Base-by-base conservation (phyloP, 768 basidiomycete species). In the Hypholoma sublateritium region DNA sequence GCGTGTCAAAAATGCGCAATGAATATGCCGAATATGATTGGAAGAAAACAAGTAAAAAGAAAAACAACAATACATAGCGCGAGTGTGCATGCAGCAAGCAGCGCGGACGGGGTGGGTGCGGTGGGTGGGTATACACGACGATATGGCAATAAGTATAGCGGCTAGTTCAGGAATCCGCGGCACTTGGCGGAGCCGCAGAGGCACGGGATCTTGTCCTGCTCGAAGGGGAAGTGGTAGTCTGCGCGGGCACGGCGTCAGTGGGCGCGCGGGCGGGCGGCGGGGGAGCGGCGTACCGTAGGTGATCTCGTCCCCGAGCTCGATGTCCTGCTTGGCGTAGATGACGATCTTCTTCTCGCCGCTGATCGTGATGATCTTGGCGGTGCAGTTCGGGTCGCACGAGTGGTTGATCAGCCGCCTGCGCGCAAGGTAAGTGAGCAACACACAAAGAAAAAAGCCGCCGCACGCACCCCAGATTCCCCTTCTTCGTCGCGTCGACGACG, bases 191-290 rank as follows among this genome's bases (percentile, higher is more conserved):
- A 90, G 65, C 95, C 89, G 67, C 93, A 96, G 24, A 95, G 79
- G 78, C 93, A 95, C 55, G 90, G 90, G 65, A 95, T 95, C 79
- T 96, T 95, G 77, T 95, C 94, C 73, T 97, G 93, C 76, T 99
- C 97, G 69, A 97, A 90, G 43, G 97, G 96, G 79, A 99, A 99
- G 74, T 98, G 95, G 75, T 99, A 99, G 77, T 99, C 95, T 95
- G 67, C 5, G 25, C 46, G 55, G 22, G 22, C 2, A 32, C 17
- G 12, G 43, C 14, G 49, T 53, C 55, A 59, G 46, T 0, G 19
- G 36, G 46, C 53, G 28, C 14, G 45, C 3, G 14, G 54, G 13
- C 5, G 35, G 47, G 51, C n/a, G 36, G 21, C 28, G 24, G 37
- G 25, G 16, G 7, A 46, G 34, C n/a, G 25, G 76, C 87, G 55